These are phyloP conservation scores for Xanthoceras sorbifolium DNA, from an alignment of 345 rosid species.

Conservation along the genomic window DNA sequence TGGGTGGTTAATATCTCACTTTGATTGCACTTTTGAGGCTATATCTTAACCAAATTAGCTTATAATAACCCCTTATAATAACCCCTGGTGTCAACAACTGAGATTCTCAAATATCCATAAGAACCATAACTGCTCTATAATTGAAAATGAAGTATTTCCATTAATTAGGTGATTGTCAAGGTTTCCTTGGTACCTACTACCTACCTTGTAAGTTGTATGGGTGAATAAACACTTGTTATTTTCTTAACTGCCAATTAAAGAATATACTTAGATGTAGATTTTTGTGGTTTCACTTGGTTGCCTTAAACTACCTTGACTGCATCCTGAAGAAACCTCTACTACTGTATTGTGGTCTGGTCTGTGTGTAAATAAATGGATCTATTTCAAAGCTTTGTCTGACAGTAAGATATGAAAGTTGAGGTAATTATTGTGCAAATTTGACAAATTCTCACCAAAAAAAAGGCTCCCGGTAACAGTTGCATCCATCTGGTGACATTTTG, in stretches of 20 bases:
- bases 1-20: neutral
- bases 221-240: neutral
- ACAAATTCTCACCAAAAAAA: neutral
- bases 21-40: neutral
- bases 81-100: neutral
- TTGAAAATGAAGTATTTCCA: neutral
- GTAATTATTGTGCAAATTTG: neutral
- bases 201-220: constrained; percentile 1
- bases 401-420: neutral
- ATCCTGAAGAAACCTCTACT: neutral
- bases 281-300: neutral
- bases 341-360: neutral
- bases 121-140: neutral
- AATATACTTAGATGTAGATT: neutral
- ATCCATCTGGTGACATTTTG: neutral
- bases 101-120: neutral
- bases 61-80: too few species aligned
- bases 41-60: neutral
- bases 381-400: neutral
- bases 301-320: neutral
- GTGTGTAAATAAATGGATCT: neutral
- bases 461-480: neutral
- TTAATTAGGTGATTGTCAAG: neutral
- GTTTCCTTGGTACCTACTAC: constrained; percentile 2
- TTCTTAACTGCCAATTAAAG: constrained; percentile 11